phyloP scores from a whole-genome alignment of 345 rosid species.

The Pseudoturritis turrita region DNA sequence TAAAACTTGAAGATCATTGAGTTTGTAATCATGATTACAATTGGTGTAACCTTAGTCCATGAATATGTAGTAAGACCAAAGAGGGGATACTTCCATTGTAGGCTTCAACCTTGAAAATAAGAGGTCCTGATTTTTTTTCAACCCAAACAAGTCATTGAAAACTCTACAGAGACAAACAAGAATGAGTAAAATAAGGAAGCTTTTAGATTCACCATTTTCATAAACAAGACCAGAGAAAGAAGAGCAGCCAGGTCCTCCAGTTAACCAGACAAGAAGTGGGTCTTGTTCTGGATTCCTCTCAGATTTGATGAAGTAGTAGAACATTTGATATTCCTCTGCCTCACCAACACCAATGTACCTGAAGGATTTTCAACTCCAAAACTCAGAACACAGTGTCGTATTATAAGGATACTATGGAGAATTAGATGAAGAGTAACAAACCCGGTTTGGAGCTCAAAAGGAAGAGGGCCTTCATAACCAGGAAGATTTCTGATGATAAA shows the following conservation, averaged over 20 bases:
- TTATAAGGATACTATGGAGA: background rate
- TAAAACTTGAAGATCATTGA: conserved; percentile 29
- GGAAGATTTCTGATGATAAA: conserved; percentile 29
- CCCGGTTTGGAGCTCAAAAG: conserved; percentile 50
- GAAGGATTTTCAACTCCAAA: background rate
- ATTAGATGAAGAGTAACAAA: background rate
- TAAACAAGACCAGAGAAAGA: conserved; percentile 29
- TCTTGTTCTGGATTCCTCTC: conserved; percentile 32
- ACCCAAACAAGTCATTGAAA: background rate
- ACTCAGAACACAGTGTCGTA: background rate
- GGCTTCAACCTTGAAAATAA: conserved; percentile 41
- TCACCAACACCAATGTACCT: conserved; percentile 40
- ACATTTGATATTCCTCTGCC: conserved; percentile 30
- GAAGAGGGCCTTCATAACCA: conserved; percentile 36
- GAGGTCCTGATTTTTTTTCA: conserved; percentile 41
- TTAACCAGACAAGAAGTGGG: conserved; percentile 36
- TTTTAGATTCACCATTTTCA: conserved; percentile 16
- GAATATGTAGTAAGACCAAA: conserved; percentile 49
- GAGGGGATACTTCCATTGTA: conserved; percentile 66
- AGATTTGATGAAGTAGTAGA: conserved; percentile 38
- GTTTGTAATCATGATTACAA: conserved; percentile 34
- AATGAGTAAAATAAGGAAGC: no score
- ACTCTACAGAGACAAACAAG: background rate
- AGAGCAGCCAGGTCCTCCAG: conserved; percentile 43
- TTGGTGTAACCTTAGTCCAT: conserved; percentile 50